Base-by-base conservation (phyloP, 352 stramenopile genomes). In the Paralagenidium karlingii region DNA sequence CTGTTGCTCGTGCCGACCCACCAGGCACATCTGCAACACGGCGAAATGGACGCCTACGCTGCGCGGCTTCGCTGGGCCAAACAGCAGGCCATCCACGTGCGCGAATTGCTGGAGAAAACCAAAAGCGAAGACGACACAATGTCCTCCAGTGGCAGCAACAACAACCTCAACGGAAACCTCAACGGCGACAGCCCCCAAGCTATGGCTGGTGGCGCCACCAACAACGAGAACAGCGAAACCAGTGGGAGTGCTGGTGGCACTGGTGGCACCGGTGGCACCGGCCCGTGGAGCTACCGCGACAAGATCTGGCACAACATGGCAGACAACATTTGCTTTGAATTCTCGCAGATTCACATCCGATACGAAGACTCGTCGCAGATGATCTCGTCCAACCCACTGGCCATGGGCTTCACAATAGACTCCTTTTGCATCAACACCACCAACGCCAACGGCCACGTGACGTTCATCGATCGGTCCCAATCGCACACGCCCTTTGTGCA, bases 221-320 rank as follows among this genome's bases (percentile, higher is more conserved):
- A 43, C 29, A 49, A 60, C n/a, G 55, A 45, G 0, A 40, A 63
- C 10, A 39, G 41, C 7, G 49, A 39, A 13, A 43, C 36, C 9
- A 40, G 43, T 3, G 27, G 11, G 1, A 18, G 15, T 16, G 37
- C 21, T 27, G 29, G 28, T 18, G 38, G 11, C 13, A 21, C 45
- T 2, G 38, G n/a, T 22, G 27, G 54, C 49, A 24, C 53, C 3
- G 75, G 82, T 33, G 59, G 60, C 13, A 81, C 68, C 2, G 64
- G 66, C 0, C 59, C 56, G 0, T 88, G 74, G 71, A 70, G 75
- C 9, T 86, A 82, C 31, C 66, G 73, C 12, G 75, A 89, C 24
- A 82, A 84, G 38, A 88, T 91, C 15, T 30, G 87, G 12, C 76
- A 83, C 51, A 85, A 77, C 12, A 81, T 91, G 32, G 39, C 89